Conservation (phyloP, 2,329 filamentous ascomycete genomes). For the Fusarium nisikadoi region DNA sequence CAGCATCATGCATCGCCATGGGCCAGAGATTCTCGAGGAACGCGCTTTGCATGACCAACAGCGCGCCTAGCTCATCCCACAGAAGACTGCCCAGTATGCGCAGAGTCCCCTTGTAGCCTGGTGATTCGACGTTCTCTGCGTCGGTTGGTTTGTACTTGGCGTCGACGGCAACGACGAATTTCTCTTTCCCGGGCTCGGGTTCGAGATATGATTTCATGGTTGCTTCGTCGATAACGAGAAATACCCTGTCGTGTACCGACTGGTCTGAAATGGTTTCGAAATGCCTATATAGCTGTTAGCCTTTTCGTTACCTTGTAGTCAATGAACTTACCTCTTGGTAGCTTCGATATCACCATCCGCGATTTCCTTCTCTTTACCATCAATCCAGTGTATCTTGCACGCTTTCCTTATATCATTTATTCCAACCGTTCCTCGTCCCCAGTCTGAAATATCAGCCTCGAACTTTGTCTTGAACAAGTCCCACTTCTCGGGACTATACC, state of each 20-base stretch:
- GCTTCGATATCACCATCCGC: constrained; percentile 35
- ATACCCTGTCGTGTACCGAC: neutral
- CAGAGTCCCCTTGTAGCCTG: constrained; percentile 36
- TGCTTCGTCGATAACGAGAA: constrained; percentile 41
- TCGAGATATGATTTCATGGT: constrained; percentile 42
- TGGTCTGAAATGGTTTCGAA: neutral
- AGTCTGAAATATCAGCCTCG: constrained; percentile 39
- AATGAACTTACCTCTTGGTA: constrained; percentile 29
- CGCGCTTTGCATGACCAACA: constrained; percentile 47
- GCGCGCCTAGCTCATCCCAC: constrained; percentile 42
- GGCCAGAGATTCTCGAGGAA: constrained; percentile 37
- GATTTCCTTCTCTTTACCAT: constrained; percentile 28
- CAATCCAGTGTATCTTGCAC: constrained; percentile 40
- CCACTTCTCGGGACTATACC: constrained; percentile 38
- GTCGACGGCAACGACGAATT: constrained; percentile 39
- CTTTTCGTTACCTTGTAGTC: fast-evolving
- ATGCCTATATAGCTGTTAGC: constrained; percentile 7
- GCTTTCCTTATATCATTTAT: constrained; percentile 22
- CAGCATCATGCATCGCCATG: constrained; percentile 32
- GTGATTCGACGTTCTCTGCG: neutral
- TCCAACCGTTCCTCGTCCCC: constrained; percentile 29
- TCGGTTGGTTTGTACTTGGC: neutral
- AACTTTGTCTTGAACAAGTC: constrained; percentile 41
- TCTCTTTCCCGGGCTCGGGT: neutral
- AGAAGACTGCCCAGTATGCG: constrained; percentile 39